Evolutionary conservation across 495 filamentous ascomycete genomes (phyloP).

Genomic region (Penicillium turbatum): DNA sequence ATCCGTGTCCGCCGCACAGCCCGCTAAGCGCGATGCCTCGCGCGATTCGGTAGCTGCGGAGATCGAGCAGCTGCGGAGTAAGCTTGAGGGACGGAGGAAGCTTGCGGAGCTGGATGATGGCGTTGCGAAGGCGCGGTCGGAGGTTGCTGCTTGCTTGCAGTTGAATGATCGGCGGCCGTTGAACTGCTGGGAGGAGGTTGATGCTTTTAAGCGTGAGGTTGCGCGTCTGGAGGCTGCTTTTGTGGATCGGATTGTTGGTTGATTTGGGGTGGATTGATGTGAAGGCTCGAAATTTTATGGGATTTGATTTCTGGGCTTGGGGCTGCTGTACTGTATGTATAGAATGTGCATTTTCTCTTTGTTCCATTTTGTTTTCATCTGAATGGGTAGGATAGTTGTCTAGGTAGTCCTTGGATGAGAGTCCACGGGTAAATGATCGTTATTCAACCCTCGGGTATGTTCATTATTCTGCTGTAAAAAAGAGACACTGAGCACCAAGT

Average conservation of each 20-base stretch:
- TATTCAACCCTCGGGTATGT: neutral
- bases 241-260: constrained; percentile 75
- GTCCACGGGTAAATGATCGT: neutral
- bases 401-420: constrained; percentile 16
- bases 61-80: constrained; percentile 67
- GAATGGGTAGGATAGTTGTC: constrained; percentile 14
- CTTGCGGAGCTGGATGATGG: constrained; percentile 59
- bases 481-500: neutral
- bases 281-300: constrained; percentile 9
- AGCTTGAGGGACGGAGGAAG: constrained; percentile 71
- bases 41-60: constrained; percentile 56
- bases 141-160: constrained; percentile 77
- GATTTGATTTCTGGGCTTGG: constrained; percentile 10
- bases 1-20: constrained; percentile 6
- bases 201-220: constrained; percentile 83
- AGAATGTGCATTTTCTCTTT: constrained; percentile 22
- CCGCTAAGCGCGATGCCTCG: constrained; percentile 43
- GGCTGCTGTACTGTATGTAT: constrained; percentile 33
- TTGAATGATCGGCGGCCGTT: constrained; percentile 84
- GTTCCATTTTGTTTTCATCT: constrained; percentile 16
- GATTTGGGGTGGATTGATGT: constrained; percentile 18
- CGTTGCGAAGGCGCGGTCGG: constrained; percentile 67
- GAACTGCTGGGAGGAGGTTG: constrained; percentile 95
- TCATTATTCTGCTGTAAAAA: neutral
- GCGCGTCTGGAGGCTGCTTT: constrained; percentile 77